Evolutionary conservation across 2,329 filamentous ascomycete species (phyloP).

Genomic region (Colletotrichum lindemuthianum): DNA sequence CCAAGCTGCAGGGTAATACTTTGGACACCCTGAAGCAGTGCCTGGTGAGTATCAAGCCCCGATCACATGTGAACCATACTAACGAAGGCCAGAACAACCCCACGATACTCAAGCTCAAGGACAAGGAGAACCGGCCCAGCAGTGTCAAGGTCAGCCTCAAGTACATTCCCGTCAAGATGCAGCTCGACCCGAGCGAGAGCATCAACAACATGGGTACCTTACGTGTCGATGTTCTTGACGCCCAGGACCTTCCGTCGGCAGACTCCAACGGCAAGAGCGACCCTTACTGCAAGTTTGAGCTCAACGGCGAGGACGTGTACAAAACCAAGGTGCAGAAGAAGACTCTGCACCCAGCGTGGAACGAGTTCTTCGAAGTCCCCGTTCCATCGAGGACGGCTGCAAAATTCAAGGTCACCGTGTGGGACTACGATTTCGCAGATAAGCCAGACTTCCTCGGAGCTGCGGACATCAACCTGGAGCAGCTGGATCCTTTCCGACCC

Average conservation of each 20-base stretch:
- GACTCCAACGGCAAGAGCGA: constrained; percentile 98
- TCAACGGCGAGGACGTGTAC: constrained; percentile 89
- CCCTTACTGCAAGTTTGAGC: constrained; percentile 93
- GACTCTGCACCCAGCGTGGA: constrained; percentile 94
- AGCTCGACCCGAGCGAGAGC: constrained; percentile 91
- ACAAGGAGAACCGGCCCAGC: constrained; percentile 78
- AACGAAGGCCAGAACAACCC: constrained; percentile 77
- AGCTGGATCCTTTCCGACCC: constrained; percentile 85
- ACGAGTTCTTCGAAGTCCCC: constrained; percentile 90
- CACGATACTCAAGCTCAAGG: constrained; percentile 81
- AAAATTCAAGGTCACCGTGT: constrained; percentile 84
- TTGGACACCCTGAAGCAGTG: constrained; percentile 89
- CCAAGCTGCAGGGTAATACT: constrained; percentile 86
- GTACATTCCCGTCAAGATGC: constrained; percentile 94
- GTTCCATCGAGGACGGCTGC: constrained; percentile 86
- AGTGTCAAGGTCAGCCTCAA: constrained; percentile 92
- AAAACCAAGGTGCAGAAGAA: constrained; percentile 98
- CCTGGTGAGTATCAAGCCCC: constrained; percentile 65
- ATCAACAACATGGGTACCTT: constrained; percentile 99
- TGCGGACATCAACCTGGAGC: constrained; percentile 77
- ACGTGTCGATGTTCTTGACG: constrained; percentile 92
- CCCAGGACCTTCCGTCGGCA: constrained; percentile 85
- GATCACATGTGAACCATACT: neutral
- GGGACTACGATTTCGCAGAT: constrained; percentile 97
- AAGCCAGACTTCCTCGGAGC: constrained; percentile 91